A percentile compares a stretch with the other conserved stretches of the same genome.
Conservation (phyloP, 2,329 filamentous ascomycete species). For the Sclerotiophoma versabilis region DNA sequence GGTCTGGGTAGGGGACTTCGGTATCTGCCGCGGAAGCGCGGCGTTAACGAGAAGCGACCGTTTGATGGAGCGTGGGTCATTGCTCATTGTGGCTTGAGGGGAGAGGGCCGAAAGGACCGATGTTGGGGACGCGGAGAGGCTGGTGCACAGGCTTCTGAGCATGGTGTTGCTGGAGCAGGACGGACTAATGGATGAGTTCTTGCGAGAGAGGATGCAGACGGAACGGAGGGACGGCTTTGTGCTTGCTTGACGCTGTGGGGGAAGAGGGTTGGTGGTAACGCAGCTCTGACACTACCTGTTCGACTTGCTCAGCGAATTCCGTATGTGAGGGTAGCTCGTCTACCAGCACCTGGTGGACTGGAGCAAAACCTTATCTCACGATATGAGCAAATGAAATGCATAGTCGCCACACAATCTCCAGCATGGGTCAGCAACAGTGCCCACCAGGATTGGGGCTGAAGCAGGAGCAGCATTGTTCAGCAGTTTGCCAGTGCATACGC, state of each 20-base stretch:
- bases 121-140: neutral
- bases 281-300: neutral
- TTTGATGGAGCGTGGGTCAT: neutral
- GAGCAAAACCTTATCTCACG: neutral
- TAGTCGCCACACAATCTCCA: no score
- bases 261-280: neutral
- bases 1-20: neutral
- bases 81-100: neutral
- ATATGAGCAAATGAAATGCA: neutral
- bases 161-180: conserved; percentile 10
- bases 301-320: neutral
- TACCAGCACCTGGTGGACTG: no score
- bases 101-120: neutral
- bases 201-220: neutral
- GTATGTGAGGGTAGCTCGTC: neutral
- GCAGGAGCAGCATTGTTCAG: neutral
- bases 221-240: neutral
- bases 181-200: conserved; percentile 5
- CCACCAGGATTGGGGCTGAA: neutral
- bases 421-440: no score
- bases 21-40: neutral
- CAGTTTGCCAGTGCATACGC: no score
- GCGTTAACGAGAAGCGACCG: neutral
- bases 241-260: neutral
- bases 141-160: conserved; percentile 8